These are phyloP conservation scores for Rachicladosporium sp. DNA, from an alignment of 2,329 filamentous ascomycete genomes.

Conservation along the genomic window DNA sequence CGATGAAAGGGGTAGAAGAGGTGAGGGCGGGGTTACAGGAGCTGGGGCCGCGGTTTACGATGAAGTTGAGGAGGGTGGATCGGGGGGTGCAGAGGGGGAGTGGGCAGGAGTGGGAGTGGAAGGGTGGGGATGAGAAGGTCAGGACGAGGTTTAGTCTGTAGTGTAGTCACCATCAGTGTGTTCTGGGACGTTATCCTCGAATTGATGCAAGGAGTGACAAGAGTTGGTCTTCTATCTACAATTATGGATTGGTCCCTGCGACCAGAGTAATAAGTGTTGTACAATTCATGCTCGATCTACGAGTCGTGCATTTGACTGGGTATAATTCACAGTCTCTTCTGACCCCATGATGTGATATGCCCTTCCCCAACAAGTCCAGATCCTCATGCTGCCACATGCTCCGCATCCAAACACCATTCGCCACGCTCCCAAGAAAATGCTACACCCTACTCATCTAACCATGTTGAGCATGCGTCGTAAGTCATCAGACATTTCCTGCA, in stretches of 20 bases:
- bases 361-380: not conserved
- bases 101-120: slow-evolving; percentile 93
- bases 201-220: slow-evolving; percentile 4
- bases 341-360: not conserved
- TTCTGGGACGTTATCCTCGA: too few relatives aligned
- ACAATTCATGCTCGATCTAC: too few relatives aligned
- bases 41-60: slow-evolving; percentile 67
- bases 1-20: slow-evolving; percentile 71
- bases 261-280: too few relatives aligned
- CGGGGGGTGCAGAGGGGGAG: slow-evolving; percentile 68
- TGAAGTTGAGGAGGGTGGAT: slow-evolving; percentile 84
- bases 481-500: slow-evolving; percentile 28
- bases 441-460: not conserved
- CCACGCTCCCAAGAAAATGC: not conserved
- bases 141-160: slow-evolving; percentile 87
- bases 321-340: not conserved
- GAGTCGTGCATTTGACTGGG: too few relatives aligned
- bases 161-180: not conserved
- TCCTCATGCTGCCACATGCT: not conserved
- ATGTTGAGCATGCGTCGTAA: slow-evolving; percentile 28
- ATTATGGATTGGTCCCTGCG: too few relatives aligned
- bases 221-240: slow-evolving; percentile 7
- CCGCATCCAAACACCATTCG: not conserved
- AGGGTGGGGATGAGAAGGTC: slow-evolving; percentile 85
- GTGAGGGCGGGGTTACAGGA: slow-evolving; percentile 84